phyloP scores from a whole-genome alignment of 768 basidiomycete species.

The Podaxis pistillaris region DNA sequence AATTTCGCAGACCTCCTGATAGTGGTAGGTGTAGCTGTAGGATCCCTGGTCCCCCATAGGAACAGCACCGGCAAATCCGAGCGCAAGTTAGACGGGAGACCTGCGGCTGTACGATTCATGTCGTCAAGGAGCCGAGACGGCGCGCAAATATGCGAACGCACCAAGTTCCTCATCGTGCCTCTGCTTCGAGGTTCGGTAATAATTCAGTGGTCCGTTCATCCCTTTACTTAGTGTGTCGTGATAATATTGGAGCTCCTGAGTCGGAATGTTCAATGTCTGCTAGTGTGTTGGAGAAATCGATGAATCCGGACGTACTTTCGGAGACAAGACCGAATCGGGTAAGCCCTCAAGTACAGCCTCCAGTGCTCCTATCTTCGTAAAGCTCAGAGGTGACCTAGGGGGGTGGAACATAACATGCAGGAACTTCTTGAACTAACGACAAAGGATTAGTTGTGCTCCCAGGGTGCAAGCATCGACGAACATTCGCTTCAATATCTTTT shows the following conservation, averaged over 20 bases:
- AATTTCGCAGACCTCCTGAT: conserved; percentile 48
- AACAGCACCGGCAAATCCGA: conserved; percentile 57
- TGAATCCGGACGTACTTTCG: neutral
- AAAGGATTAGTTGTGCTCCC: neutral
- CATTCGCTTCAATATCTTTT: conserved; percentile 54
- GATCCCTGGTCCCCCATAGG: conserved; percentile 58
- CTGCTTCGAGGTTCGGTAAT: conserved; percentile 61
- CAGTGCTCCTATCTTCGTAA: conserved; percentile 24
- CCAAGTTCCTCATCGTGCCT: conserved; percentile 68
- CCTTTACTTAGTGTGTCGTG: conserved; percentile 42
- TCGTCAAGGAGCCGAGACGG: neutral
- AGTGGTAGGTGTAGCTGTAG: conserved; percentile 38
- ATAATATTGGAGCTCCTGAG: conserved; percentile 59
- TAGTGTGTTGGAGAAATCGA: neutral
- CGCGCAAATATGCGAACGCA: conserved; percentile 19
- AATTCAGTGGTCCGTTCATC: conserved; percentile 75
- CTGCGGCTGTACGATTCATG: conserved; percentile 33
- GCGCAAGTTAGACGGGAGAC: conserved; percentile 41
- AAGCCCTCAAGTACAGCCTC: conserved; percentile 15
- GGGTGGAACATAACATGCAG: conserved; percentile 27
- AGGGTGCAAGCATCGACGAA: conserved; percentile 25
- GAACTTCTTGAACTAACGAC: conserved; percentile 37
- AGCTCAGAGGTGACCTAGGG: conserved; percentile 20
- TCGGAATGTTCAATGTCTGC: neutral
- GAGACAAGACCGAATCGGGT: neutral